These are phyloP conservation scores for Leccinum broughii DNA, from an alignment of 768 basidiomycete species.

Conservation along the genomic window DNA sequence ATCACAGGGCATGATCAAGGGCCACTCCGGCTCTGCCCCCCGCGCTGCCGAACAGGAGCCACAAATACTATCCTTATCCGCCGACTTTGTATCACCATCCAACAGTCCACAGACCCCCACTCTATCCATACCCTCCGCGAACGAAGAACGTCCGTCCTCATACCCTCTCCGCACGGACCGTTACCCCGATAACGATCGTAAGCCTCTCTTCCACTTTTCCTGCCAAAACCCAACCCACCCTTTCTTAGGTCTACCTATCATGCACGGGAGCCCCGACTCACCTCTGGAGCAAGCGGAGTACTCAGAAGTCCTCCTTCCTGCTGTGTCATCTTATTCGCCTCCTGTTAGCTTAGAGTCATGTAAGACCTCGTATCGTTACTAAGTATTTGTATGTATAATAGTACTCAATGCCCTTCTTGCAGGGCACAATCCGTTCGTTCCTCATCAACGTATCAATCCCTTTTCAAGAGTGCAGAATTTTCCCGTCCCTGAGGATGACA, in stretches of 20 bases:
- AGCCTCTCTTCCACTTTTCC: neutral
- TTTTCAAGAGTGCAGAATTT: slow-evolving; percentile 26
- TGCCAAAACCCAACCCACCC: neutral
- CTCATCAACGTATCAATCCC: slow-evolving; percentile 23
- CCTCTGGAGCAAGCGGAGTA: slow-evolving; percentile 33
- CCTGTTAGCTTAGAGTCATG: slow-evolving; percentile 63
- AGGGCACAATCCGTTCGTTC: slow-evolving; percentile 39
- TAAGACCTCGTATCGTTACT: slow-evolving; percentile 75
- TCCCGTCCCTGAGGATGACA: slow-evolving; percentile 15
- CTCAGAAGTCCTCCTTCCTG: slow-evolving; percentile 32
- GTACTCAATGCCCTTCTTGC: slow-evolving; percentile 63
- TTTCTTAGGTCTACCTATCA: slow-evolving; percentile 28
- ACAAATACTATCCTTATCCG: slow-evolving; percentile 51
- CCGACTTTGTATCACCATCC: slow-evolving; percentile 41
- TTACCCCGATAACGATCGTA: slow-evolving; percentile 33
- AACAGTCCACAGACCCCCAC: slow-evolving; percentile 49
- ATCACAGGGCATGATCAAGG: slow-evolving; percentile 87
- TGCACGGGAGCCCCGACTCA: slow-evolving; percentile 37
- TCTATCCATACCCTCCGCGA: slow-evolving; percentile 44
- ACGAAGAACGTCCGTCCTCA: slow-evolving; percentile 38
- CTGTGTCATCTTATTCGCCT: slow-evolving; percentile 33
- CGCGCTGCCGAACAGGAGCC: slow-evolving; percentile 57
- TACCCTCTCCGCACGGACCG: slow-evolving; percentile 34
- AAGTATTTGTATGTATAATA: slow-evolving; percentile 64
- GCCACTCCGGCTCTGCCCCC: slow-evolving; percentile 72